A percentile compares a stretch with the other conserved stretches of the same genome.
phyloP scores from a whole-genome alignment of 805 yeast genomes.

The Tetrapisispora phaffii region DNA sequence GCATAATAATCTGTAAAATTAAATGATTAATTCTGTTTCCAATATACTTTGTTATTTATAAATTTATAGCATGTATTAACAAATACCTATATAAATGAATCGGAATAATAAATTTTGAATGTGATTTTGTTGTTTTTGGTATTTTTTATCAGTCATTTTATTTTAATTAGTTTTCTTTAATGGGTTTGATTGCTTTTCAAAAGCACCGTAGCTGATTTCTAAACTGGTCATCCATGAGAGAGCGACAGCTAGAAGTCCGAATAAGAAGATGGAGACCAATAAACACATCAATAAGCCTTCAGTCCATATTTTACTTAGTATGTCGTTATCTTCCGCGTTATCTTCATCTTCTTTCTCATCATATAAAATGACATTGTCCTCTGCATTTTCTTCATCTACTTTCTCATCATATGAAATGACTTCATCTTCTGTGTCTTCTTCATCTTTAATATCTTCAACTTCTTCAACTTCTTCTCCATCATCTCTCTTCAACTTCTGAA shows the following conservation, averaged over 20 bases:
- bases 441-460: not conserved
- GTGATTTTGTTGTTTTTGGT: not conserved
- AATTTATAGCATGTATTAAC: not conserved
- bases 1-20: too few relatives aligned
- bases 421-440: not conserved
- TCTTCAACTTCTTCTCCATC: not conserved
- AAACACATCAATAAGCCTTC: slow-evolving; percentile 68
- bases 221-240: slow-evolving; percentile 61
- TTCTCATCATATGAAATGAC: not conserved
- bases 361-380: not conserved
- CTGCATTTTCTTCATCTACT: not conserved
- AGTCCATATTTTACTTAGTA: slow-evolving; percentile 27
- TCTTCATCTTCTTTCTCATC: slow-evolving; percentile 3
- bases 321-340: slow-evolving; percentile 13
- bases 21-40: not conserved
- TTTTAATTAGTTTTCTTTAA: slow-evolving; percentile 23
- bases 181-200: slow-evolving; percentile 45
- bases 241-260: slow-evolving; percentile 50
- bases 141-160: not conserved
- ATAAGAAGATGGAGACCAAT: slow-evolving; percentile 52
- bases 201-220: slow-evolving; percentile 71
- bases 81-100: not conserved
- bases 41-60: not conserved
- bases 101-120: slow-evolving; percentile 1
- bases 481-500: slow-evolving; percentile 2